Base-by-base conservation (phyloP, 2,329 filamentous ascomycete species). In the Colletotrichum siamense region DNA sequence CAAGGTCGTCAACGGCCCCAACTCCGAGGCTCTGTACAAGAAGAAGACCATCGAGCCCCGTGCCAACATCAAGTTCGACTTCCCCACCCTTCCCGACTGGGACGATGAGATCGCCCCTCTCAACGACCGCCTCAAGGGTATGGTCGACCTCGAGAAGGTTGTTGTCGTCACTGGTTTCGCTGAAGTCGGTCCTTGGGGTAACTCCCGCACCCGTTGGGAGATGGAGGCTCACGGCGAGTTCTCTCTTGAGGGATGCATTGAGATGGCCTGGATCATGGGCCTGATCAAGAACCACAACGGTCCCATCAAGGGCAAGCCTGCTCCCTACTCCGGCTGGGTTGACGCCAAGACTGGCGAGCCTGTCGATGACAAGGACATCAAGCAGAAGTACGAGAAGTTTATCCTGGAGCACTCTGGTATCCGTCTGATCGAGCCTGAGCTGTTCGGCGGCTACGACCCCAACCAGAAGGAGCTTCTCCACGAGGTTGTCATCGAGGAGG, bases 251-350 rank as follows among this genome's bases (percentile, higher is more conserved):
- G 97, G 97, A 34, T 99, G 97, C 82, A 94, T 99, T 77, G 97
- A 99, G 87, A 99, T 99, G 97, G 96, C 97, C 36, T 99, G 97
- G 97, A 95, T 99, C 86, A 99, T 99, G 96, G 97, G 97, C 83
- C 92, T 99, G 76, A 99, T 99, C 89, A 98, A 96, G 91, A 98
- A 99, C 86, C 95, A 98, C 89, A 99, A 99, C 81, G 97, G 97
- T 22, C 93, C 94, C 36, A 92, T 99, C 84, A 99, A 99, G 89
- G 97, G 97, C 84, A 94, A 98, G 88, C 74, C 74, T 24, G 74
- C 64, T 34, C 94, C 94, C 79, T 99, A 99, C 88, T 95, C 96
- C 79, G 97, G 97, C 80, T 99, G 95, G 96, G 95, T 99, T 75
- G 97, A 99, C 82, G 91, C 93, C 84, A 99, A 99, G 91, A 94